A percentile compares a stretch with the other conserved stretches of the same genome.
phyloP scores from a whole-genome alignment of 257 asterid genomes.

The Nicotiana tomentosiformis region DNA sequence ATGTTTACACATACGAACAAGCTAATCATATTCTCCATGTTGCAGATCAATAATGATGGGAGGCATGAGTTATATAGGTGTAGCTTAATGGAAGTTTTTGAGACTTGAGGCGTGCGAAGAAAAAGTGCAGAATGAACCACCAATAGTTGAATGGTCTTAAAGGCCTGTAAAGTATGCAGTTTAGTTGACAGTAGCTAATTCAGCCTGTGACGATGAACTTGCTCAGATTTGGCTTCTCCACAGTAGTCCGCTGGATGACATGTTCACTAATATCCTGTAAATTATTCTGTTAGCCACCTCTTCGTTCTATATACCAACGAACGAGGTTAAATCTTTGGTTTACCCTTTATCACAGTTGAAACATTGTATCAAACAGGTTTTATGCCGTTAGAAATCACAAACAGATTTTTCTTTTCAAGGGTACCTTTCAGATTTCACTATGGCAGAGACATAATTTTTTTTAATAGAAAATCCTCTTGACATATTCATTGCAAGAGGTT shows the following conservation, averaged over 20 bases:
- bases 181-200: constrained; percentile 5
- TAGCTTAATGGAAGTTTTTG: background rate
- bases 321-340: background rate
- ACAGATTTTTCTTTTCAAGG: too few relatives aligned
- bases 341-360: background rate
- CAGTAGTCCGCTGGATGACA: background rate
- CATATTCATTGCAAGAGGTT: background rate
- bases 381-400: background rate
- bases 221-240: constrained; percentile 5
- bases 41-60: constrained; percentile 8
- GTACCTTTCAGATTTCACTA: background rate
- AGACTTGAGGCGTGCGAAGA: background rate
- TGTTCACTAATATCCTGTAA: background rate
- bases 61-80: background rate
- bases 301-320: background rate
- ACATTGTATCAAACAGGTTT: background rate
- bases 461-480: background rate
- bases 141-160: background rate
- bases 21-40: background rate
- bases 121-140: background rate
- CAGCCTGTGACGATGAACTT: constrained; percentile 7
- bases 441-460: background rate
- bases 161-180: constrained; percentile 4
- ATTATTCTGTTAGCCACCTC: background rate
- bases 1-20: background rate